Evolutionary conservation across 306 rosid species (phyloP).

Genomic region (Trichosanthes cucumerina): DNA sequence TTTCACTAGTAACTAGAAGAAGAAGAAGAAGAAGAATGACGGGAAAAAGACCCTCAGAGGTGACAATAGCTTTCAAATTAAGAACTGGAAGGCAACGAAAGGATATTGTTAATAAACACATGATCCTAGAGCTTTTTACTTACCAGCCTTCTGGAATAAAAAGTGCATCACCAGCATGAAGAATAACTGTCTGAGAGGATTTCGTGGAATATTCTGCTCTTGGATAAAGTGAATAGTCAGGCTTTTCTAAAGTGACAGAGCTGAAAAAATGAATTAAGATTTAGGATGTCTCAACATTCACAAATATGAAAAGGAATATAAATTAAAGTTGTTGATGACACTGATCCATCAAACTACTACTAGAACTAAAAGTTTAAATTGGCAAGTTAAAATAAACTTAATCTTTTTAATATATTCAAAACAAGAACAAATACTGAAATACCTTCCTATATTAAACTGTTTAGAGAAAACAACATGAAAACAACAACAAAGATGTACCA

Average conservation of each 20-base stretch:
- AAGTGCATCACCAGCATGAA: constrained; percentile 82
- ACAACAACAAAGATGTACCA: constrained; percentile 7
- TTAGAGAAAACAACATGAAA: background rate
- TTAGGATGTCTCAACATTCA: background rate
- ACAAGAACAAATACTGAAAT: background rate
- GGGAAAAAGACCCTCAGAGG: background rate
- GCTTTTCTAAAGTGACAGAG: constrained; percentile 63
- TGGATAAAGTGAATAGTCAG: constrained; percentile 59
- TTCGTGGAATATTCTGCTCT: constrained; percentile 58
- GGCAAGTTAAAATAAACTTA: background rate
- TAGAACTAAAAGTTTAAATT: background rate
- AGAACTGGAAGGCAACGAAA: background rate
- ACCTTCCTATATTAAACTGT: background rate
- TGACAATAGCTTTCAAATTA: background rate
- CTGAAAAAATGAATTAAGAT: constrained; percentile 32
- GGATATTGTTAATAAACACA: background rate
- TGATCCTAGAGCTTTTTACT: constrained; percentile 47
- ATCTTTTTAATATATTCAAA: background rate
- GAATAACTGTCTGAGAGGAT: constrained; percentile 59
- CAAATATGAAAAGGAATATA: background rate
- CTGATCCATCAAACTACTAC: background rate
- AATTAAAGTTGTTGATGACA: background rate
- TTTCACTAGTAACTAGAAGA: background rate
- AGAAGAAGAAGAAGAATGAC: background rate
- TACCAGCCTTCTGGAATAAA: constrained; percentile 99